Conservation (phyloP, 495 filamentous ascomycete genomes). For the Evansstolkia leycettana region DNA sequence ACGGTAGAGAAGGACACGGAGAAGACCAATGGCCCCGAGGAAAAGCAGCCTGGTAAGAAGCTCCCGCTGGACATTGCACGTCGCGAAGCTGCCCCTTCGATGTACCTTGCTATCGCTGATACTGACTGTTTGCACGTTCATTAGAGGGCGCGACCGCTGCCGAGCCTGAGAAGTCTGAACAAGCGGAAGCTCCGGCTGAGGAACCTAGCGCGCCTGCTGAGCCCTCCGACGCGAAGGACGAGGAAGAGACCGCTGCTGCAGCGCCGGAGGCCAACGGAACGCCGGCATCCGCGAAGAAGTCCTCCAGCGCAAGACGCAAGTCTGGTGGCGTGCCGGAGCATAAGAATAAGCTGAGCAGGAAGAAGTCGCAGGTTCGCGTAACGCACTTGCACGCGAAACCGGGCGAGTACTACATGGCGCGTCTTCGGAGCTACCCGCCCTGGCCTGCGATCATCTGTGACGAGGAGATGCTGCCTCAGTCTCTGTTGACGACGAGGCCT, state of each 20-base stretch:
- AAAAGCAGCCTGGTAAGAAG: conserved; percentile 1
- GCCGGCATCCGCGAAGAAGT: conserved; percentile 33
- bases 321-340: conserved; percentile 52
- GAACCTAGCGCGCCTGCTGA: conserved; percentile 12
- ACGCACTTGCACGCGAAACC: conserved; percentile 67
- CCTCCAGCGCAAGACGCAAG: conserved; percentile 45
- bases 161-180: conserved; percentile 20
- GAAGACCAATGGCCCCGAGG: conserved; percentile 18
- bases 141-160: conserved; percentile 17
- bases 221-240: conserved; percentile 1
- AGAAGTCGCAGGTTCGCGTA: conserved; percentile 61
- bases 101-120: conserved; percentile 11
- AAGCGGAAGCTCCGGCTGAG: conserved; percentile 16
- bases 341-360: conserved; percentile 70
- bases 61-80: too few species aligned
- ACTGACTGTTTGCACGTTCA: background rate
- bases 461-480: conserved; percentile 75
- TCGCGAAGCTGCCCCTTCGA: background rate
- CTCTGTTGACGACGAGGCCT: conserved; percentile 57
- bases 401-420: conserved; percentile 74
- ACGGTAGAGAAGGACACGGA: conserved; percentile 17
- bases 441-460: conserved; percentile 89
- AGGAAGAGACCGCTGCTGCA: conserved; percentile 13
- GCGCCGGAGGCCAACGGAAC: conserved; percentile 31
- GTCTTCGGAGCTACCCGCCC: conserved; percentile 77